Percentiles rank a stretch among this genome's conserved stretches.
phyloP scores from a whole-genome alignment of 208 protist genomes.

The Leishmania mexicana region DNA sequence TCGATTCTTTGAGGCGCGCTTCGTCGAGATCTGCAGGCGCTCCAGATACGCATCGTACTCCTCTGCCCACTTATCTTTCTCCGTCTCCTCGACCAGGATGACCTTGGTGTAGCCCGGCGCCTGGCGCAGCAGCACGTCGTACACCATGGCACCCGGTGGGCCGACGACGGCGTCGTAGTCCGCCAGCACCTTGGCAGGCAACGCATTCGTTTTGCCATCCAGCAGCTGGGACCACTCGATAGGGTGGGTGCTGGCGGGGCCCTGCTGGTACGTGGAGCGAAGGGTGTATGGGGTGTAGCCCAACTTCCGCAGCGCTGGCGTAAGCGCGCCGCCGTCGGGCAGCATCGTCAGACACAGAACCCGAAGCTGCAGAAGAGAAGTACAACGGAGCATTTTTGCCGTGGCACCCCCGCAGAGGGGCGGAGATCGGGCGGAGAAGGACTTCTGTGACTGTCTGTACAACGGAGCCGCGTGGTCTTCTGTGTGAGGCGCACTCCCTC shows the following conservation, averaged over 20 bases:
- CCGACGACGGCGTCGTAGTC: conserved; percentile 67
- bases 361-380: conserved; percentile 32
- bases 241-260: conserved; percentile 51
- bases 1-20: conserved; percentile 37
- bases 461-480: not conserved
- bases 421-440: not conserved
- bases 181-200: conserved; percentile 36
- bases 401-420: not conserved
- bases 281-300: conserved; percentile 80
- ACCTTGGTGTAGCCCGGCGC: conserved; percentile 81
- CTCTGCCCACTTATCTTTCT: conserved; percentile 60
- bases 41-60: conserved; percentile 40
- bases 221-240: conserved; percentile 55
- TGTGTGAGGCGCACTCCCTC: not conserved
- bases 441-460: not conserved
- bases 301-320: conserved; percentile 47
- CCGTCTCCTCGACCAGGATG: conserved; percentile 62
- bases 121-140: conserved; percentile 56
- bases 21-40: conserved; percentile 28
- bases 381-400: conserved; percentile 20
- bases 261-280: conserved; percentile 43
- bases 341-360: conserved; percentile 77
- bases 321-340: conserved; percentile 61
- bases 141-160: conserved; percentile 54
- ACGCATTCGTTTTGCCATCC: conserved; percentile 15